Conservation (phyloP, 352 stramenopile genomes). For the Chrysophaeum taylorii region DNA sequence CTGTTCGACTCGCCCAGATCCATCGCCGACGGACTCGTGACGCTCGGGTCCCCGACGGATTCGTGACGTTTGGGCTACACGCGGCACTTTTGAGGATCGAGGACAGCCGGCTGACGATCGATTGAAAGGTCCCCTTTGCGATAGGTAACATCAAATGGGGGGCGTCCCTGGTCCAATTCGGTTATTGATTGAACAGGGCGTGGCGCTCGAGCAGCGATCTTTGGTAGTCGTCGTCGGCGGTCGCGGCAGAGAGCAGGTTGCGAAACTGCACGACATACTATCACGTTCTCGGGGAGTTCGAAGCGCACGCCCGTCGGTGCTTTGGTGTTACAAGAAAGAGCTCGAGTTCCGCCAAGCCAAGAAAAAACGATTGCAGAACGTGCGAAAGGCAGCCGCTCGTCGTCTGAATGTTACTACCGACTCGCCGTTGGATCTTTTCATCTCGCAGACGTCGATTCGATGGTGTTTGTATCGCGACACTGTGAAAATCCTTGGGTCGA, state of each 20-base stretch:
- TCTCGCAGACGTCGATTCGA: slow-evolving; percentile 92
- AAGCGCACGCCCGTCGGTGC: slow-evolving; percentile 84
- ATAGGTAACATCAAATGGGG: too few species aligned
- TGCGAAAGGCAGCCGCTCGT: slow-evolving; percentile 76
- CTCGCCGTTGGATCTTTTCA: slow-evolving; percentile 97
- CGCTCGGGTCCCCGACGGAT: too few species aligned
- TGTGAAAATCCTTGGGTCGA: slow-evolving; percentile 95
- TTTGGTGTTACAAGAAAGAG: slow-evolving; percentile 99
- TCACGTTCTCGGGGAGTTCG: slow-evolving; percentile 81
- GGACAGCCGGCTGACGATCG: too few species aligned
- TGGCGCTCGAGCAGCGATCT: slow-evolving; percentile 65
- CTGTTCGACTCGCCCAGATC: too few species aligned
- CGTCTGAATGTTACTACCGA: slow-evolving; percentile 76
- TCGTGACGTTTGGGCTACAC: too few species aligned
- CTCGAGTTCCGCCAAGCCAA: slow-evolving; percentile 93
- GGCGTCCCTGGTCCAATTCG: too few species aligned
- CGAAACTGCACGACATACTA: slow-evolving; percentile 97
- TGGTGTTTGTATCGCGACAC: slow-evolving; percentile 99
- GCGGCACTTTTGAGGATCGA: too few species aligned
- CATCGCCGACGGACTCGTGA: too few species aligned
- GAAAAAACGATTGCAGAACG: slow-evolving; percentile 59
- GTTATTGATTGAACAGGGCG: neutral
- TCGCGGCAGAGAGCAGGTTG: slow-evolving; percentile 97
- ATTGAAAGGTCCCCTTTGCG: too few species aligned
- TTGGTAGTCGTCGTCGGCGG: slow-evolving; percentile 96